Evolutionary conservation across 306 rosid genomes (phyloP), one percentile per base, ranked within the genome.

Genomic region (Calophaca sinica): DNA sequence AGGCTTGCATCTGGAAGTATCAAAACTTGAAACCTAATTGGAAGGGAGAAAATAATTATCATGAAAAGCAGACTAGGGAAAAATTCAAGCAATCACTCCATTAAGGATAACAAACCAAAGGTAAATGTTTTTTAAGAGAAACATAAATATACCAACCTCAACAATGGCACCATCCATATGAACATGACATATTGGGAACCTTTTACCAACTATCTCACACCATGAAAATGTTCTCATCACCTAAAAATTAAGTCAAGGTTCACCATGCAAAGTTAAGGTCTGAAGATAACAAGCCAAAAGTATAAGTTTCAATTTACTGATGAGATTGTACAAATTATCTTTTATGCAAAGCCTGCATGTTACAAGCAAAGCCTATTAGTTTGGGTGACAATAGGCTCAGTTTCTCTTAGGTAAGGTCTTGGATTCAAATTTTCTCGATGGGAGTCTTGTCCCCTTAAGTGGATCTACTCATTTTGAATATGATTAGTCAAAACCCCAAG

Each of bases 151-250:
- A 79, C 91, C 32, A 49, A 93, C 97, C 97, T 94, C 98, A 68
- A 91, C 84, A 75, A 91, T 70, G 41, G 58, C 76, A 82, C 83
- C 90, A 54, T 85, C 87, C 58, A 94, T 13, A 59, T 88, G 97
- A 73, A 94, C 96, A 60, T 88, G 98, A 72, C 98, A 94, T 83
- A 91, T 94, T 38, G 98, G 98, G 81, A 91, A 94, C 68, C 92
- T 78, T 81, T 72, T 91, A 44, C 98, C 98, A 75, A 91, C 89
- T 71, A 91, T 87, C 80, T 89, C 89, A 87, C 96, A 89, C 92
- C 97, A 87, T 9, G 93, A 78, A 88, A 94, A 94, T 53, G 90
- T 52, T 87, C 80, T 88, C 79, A 58, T 78, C 79, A 94, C 96
- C 98, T 91, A 83, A 70, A 86, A 68, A 77, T 36, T 13, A 51